phyloP scores from a whole-genome alignment of 495 filamentous ascomycete species.

The Poronia punctata region DNA sequence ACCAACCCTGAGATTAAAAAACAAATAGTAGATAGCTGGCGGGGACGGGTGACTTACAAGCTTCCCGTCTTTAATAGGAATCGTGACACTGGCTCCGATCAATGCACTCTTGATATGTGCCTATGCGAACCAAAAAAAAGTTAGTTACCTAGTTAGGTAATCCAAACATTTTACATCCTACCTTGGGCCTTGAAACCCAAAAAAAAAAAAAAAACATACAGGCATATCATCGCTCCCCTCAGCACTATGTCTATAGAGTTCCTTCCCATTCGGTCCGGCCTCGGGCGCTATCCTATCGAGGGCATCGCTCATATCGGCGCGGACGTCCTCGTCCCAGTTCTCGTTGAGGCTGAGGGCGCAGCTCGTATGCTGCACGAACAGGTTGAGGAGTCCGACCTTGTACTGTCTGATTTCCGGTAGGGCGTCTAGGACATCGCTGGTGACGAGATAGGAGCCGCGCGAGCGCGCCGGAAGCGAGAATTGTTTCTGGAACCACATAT shows the following conservation, averaged over 20 bases:
- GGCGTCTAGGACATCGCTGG: conserved; percentile 56
- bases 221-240: conserved; percentile 93
- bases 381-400: conserved; percentile 78
- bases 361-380: conserved; percentile 88
- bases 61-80: conserved; percentile 82
- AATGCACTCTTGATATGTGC: conserved; percentile 90
- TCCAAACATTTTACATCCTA: no score
- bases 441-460: conserved; percentile 87
- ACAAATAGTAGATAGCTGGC: no score
- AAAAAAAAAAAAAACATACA: conserved; percentile 27
- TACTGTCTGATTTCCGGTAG: conserved; percentile 72
- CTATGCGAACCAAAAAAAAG: conserved; percentile 19
- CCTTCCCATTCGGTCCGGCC: conserved; percentile 54
- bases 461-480: conserved; percentile 65
- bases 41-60: conserved; percentile 56
- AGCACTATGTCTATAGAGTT: conserved; percentile 79
- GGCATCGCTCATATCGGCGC: conserved; percentile 87
- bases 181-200: no score
- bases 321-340: conserved; percentile 61
- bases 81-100: conserved; percentile 78
- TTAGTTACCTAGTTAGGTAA: no score
- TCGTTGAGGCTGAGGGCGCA: conserved; percentile 85
- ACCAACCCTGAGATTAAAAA: not conserved
- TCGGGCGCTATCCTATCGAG: conserved; percentile 81
- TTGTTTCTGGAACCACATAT: conserved; percentile 74